phyloP scores from a whole-genome alignment of 2,329 filamentous ascomycete species.

The Arthrinium phaeospermum region DNA sequence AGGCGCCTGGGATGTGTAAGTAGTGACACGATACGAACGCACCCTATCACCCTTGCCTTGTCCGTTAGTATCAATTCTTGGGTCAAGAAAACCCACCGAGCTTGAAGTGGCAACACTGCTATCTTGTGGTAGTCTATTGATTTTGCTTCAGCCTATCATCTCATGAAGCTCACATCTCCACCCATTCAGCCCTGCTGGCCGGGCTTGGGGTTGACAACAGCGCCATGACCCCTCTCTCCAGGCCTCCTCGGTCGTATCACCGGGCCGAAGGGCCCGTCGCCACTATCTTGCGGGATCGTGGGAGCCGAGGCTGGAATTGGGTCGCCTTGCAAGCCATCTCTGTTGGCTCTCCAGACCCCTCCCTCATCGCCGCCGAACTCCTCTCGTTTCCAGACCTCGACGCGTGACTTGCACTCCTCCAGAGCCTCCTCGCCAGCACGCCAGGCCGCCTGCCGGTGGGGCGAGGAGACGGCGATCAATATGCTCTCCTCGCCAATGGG shows the following conservation, averaged over 20 bases:
- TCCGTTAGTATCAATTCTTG: neutral
- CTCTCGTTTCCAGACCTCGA: slow-evolving; percentile 97
- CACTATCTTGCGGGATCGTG: slow-evolving; percentile 17
- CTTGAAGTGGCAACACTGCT: neutral
- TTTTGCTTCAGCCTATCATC: neutral
- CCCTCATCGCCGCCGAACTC: slow-evolving; percentile 80
- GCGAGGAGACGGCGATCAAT: slow-evolving; percentile 81
- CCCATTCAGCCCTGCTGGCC: neutral
- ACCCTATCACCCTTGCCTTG: neutral
- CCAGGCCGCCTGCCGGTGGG: slow-evolving; percentile 88
- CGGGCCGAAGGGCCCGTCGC: slow-evolving; percentile 19
- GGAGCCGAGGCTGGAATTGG: slow-evolving; percentile 42
- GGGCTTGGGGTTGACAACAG: slow-evolving; percentile 22
- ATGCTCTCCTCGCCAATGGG: slow-evolving; percentile 94
- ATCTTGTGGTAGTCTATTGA: neutral
- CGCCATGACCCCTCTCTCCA: slow-evolving; percentile 23
- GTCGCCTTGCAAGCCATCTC: slow-evolving; percentile 70
- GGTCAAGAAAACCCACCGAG: neutral
- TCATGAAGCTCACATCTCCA: neutral
- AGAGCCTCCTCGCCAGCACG: slow-evolving; percentile 85
- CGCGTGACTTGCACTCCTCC: slow-evolving; percentile 81
- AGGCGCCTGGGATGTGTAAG: neutral
- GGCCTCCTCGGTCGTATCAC: slow-evolving; percentile 21
- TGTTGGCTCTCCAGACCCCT: slow-evolving; percentile 82
- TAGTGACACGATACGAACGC: neutral